These are phyloP conservation scores for Fusarium albosuccineum DNA, from an alignment of 2,329 filamentous ascomycete species.

Conservation along the genomic window DNA sequence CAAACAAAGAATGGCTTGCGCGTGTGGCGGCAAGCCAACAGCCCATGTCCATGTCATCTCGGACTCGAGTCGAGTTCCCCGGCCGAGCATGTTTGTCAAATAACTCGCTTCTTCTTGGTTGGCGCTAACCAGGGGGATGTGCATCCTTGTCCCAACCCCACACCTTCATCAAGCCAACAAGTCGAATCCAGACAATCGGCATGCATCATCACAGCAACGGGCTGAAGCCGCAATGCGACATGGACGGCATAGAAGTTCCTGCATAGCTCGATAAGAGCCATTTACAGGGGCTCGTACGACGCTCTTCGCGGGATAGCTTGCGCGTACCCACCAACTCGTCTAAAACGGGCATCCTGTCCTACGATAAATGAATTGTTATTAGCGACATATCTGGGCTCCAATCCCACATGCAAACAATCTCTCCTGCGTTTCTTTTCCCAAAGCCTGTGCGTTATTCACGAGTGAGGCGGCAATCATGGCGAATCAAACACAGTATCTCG, in stretches of 20 bases:
- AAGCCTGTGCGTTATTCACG: neutral
- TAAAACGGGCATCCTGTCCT: neutral
- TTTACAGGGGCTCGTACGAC: neutral
- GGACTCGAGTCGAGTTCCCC: slow-evolving; percentile 1
- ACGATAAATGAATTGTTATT: slow-evolving; percentile 1
- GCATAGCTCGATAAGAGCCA: neutral
- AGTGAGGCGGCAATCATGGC: slow-evolving; percentile 2
- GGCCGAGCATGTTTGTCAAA: neutral
- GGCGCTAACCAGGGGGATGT: neutral
- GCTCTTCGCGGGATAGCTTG: neutral
- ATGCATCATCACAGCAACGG: neutral
- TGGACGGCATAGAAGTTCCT: neutral
- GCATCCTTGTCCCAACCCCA: slow-evolving; percentile 3
- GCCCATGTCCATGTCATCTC: neutral
- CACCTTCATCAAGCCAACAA: neutral
- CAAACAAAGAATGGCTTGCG: neutral
- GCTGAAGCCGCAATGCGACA: neutral
- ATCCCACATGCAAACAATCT: neutral
- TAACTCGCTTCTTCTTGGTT: neutral
- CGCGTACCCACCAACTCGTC: neutral
- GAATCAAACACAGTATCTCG: slow-evolving; percentile 14
- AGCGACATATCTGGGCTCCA: slow-evolving; percentile 5
- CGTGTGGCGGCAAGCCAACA: slow-evolving; percentile 1
- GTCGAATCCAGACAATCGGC: neutral
- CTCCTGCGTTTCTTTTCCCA: neutral